Evolutionary conservation across 1,139 yeast species (phyloP).

Genomic region (Debaryomycetaceae sp.): DNA sequence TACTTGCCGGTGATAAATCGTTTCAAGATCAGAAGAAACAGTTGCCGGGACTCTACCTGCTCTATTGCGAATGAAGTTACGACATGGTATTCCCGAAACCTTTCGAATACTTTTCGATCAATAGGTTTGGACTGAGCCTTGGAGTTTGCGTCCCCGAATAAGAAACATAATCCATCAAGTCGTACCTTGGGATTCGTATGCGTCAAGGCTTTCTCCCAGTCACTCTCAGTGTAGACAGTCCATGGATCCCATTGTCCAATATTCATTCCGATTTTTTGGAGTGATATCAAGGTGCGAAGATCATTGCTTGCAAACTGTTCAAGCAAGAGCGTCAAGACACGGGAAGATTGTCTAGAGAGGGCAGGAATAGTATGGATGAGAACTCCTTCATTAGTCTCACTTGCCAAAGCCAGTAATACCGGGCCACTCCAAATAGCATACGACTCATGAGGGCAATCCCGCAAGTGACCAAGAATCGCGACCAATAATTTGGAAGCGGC

Average conservation of each 20-base stretch:
- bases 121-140: slow-evolving; percentile 41
- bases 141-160: slow-evolving; percentile 46
- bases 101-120: slow-evolving; percentile 28
- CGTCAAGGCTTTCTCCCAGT: slow-evolving; percentile 27
- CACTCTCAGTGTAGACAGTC: slow-evolving; percentile 17
- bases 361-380: slow-evolving; percentile 50
- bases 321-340: slow-evolving; percentile 18
- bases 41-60: slow-evolving; percentile 58
- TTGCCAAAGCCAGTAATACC: slow-evolving; percentile 20
- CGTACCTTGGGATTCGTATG: slow-evolving; percentile 38
- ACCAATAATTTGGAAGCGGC: slow-evolving; percentile 55
- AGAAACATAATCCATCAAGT: slow-evolving; percentile 46
- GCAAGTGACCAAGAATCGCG: slow-evolving; percentile 26
- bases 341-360: slow-evolving; percentile 42
- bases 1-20: slow-evolving; percentile 47
- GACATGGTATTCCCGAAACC: slow-evolving; percentile 23
- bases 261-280: slow-evolving; percentile 53
- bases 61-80: slow-evolving; percentile 44
- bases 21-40: slow-evolving; percentile 47
- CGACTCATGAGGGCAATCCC: slow-evolving; percentile 28
- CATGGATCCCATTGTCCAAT: slow-evolving; percentile 33
- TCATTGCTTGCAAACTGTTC: slow-evolving; percentile 13
- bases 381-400: slow-evolving; percentile 6
- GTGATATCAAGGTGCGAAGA: slow-evolving; percentile 35
- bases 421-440: slow-evolving; percentile 38